A percentile compares a stretch with the other conserved stretches of the same genome.
These are phyloP conservation scores for Diaporthe ilicicola DNA, from an alignment of 2,329 filamentous ascomycete genomes.

Conservation along the genomic window DNA sequence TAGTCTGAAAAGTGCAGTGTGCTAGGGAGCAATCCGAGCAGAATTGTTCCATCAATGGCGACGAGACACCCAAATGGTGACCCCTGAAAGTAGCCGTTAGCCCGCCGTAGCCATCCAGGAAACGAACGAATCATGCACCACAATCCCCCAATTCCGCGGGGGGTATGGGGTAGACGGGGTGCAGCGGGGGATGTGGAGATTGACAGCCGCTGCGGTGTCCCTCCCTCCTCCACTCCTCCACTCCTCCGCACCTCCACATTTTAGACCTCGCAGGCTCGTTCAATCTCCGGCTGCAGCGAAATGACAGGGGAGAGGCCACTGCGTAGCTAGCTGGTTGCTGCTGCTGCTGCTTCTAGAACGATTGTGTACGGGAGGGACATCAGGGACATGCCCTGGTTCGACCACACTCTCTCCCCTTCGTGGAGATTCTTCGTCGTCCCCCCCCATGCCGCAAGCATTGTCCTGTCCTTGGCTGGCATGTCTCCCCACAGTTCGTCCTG, in stretches of 20 bases:
- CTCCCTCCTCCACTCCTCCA: background rate
- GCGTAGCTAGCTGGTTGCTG: background rate
- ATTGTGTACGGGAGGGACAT: background rate
- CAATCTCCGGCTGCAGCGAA: constrained; percentile 3
- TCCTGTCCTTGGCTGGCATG: background rate
- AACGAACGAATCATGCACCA: constrained; percentile 13
- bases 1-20: background rate
- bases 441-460: background rate
- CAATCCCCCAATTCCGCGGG: background rate
- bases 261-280: constrained; percentile 14
- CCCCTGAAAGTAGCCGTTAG: background rate
- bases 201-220: background rate
- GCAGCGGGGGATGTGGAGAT: constrained; percentile 4
- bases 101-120: background rate
- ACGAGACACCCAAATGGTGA: background rate
- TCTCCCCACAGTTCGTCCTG: constrained; percentile 10
- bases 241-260: background rate
- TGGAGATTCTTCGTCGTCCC: constrained; percentile 23
- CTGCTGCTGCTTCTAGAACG: background rate
- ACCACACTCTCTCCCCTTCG: constrained; percentile 14
- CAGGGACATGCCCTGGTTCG: background rate
- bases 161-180: constrained; percentile 1
- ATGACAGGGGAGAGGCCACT: constrained; percentile 20
- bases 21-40: background rate
- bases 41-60: constrained; percentile 34